Evolutionary conservation across 2,329 filamentous ascomycete genomes (phyloP).

Genomic region (Pyricularia sp.): DNA sequence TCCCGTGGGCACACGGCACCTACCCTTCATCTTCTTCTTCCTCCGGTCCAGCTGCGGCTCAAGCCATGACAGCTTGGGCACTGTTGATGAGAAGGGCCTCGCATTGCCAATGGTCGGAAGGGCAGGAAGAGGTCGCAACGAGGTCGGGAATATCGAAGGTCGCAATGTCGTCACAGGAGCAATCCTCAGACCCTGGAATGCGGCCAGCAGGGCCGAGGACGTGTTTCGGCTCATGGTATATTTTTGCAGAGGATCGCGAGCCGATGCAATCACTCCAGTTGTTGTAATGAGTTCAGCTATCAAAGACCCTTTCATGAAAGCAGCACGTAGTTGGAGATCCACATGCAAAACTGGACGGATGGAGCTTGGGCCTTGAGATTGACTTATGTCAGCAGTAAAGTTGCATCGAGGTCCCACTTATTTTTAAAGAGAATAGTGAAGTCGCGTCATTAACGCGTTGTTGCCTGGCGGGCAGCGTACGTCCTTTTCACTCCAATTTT

Average conservation of each 20-base stretch:
- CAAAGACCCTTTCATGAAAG: neutral
- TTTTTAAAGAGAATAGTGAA: neutral
- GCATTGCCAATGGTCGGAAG: constrained; percentile 19
- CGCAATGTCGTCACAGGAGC: constrained; percentile 25
- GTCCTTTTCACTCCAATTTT: neutral
- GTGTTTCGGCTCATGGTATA: constrained; percentile 29
- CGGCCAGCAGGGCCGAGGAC: constrained; percentile 32
- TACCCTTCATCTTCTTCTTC: constrained; percentile 83
- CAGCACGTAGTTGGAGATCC: neutral
- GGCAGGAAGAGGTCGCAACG: neutral
- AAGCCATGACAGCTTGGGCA: constrained; percentile 60
- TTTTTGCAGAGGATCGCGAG: constrained; percentile 6
- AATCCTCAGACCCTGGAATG: constrained; percentile 37
- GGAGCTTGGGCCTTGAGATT: neutral
- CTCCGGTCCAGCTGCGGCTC: constrained; percentile 63
- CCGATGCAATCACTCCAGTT: neutral
- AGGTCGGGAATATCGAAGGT: constrained; percentile 13
- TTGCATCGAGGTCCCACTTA: neutral
- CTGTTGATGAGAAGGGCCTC: constrained; percentile 62
- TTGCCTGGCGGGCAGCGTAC: neutral
- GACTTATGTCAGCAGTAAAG: neutral
- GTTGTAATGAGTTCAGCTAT: neutral
- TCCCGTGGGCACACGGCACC: constrained; percentile 76
- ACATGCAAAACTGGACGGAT: neutral
- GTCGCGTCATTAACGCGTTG: neutral